These are phyloP conservation scores for Diplotaxis tenuifolia DNA, from an alignment of 345 rosid species.

Conservation along the genomic window DNA sequence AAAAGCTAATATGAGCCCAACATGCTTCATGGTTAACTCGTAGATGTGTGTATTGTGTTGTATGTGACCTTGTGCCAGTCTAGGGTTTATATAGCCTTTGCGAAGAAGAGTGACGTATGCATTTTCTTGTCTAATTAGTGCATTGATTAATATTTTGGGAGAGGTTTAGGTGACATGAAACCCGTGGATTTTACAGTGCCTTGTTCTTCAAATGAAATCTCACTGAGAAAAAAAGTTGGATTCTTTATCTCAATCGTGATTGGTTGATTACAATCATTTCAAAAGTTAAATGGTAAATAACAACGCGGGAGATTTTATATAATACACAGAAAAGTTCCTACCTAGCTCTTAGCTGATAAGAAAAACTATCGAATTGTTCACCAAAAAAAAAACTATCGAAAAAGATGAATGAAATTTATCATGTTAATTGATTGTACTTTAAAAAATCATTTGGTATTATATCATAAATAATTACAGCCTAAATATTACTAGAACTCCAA, in stretches of 20 bases:
- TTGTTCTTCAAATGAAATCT: neutral
- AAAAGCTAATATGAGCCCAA: neutral
- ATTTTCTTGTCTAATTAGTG: neutral
- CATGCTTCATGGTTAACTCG: slow-evolving; percentile 14
- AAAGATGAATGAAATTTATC: too few relatives aligned
- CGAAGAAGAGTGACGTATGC: too few relatives aligned
- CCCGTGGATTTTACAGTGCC: slow-evolving; percentile 14
- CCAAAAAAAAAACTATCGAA: too few relatives aligned
- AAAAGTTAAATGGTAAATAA: neutral
- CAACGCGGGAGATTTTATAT: neutral
- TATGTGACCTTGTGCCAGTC: neutral
- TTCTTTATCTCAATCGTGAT: neutral
- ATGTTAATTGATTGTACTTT: too few relatives aligned
- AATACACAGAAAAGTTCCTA: neutral
- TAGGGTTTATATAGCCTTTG: slow-evolving; percentile 33
- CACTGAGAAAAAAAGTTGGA: neutral
- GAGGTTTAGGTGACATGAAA: slow-evolving; percentile 21
- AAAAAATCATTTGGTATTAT: too few relatives aligned
- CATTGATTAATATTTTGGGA: neutral
- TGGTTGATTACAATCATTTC: neutral
- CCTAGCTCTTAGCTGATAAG: neutral
- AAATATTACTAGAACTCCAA: too few relatives aligned
- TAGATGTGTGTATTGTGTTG: slow-evolving; percentile 4
- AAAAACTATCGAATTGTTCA: too few relatives aligned
- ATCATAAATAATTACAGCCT: too few relatives aligned